Percentiles rank a stretch among this genome's conserved stretches.
phyloP scores from a whole-genome alignment of 179 eudicot genomes.

The Camellia oleifera region DNA sequence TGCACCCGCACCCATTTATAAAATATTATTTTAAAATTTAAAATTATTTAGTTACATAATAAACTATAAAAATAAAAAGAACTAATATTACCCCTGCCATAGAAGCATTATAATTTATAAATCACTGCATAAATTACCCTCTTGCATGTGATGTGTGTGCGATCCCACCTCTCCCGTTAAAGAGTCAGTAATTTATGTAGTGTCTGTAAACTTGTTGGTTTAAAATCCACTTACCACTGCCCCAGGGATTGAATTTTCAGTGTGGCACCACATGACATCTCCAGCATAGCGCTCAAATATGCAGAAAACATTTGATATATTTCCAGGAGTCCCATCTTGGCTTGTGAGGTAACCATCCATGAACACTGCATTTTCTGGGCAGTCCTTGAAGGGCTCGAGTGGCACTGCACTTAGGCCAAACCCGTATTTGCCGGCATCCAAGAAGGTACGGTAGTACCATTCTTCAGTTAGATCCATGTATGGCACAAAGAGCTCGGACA shows the following conservation, averaged over 20 bases:
- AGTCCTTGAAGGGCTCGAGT: constrained; percentile 27
- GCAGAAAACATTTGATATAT: constrained; percentile 19
- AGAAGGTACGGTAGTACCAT: constrained; percentile 32
- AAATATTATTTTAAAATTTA: too few relatives aligned
- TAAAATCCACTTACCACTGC: constrained; percentile 13
- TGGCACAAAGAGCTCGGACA: constrained; percentile 35
- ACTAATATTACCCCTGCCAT: too few relatives aligned
- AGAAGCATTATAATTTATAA: too few relatives aligned
- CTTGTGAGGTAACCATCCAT: constrained; percentile 24
- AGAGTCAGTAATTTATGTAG: too few relatives aligned
- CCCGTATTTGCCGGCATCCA: constrained; percentile 35
- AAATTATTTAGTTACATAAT: too few relatives aligned
- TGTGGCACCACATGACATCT: constrained; percentile 31
- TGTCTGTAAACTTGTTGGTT: too few relatives aligned
- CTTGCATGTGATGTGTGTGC: too few relatives aligned
- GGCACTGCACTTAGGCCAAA: constrained; percentile 18
- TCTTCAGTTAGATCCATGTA: constrained; percentile 35
- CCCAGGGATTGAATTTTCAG: constrained; percentile 17
- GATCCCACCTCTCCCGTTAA: too few relatives aligned
- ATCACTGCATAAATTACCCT: too few relatives aligned
- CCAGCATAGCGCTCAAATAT: constrained; percentile 24
- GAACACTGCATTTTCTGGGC: constrained; percentile 25
- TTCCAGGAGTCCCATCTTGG: constrained; percentile 20
- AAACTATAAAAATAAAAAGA: too few relatives aligned
- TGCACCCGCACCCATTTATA: too few relatives aligned